Evolutionary conservation across 2,329 filamentous ascomycete genomes (phyloP).

Genomic region (Penicillium brasilianum): DNA sequence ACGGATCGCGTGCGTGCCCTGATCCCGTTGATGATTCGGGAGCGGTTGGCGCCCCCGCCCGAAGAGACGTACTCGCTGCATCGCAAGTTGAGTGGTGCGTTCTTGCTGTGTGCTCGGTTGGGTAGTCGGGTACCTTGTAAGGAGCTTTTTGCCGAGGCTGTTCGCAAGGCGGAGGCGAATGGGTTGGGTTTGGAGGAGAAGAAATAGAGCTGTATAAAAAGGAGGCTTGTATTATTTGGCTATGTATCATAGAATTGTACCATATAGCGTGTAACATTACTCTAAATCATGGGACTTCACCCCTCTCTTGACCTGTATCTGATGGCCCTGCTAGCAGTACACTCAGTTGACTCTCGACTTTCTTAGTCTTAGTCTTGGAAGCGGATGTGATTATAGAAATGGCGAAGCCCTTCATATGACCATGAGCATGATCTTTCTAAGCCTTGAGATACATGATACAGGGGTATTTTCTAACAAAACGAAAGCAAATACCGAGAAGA

Average conservation of each 20-base stretch:
- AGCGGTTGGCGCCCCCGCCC: constrained; percentile 85
- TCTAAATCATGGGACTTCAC: background rate
- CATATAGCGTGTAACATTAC: constrained; percentile 1
- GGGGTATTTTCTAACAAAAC: background rate
- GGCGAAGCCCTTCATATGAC: background rate
- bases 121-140: constrained; percentile 82
- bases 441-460: background rate
- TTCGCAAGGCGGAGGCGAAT: constrained; percentile 35
- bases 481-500: background rate
- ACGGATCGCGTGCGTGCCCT: constrained; percentile 87
- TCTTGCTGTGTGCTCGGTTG: constrained; percentile 84
- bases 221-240: background rate
- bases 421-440: background rate
- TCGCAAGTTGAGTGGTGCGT: constrained; percentile 92
- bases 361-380: background rate
- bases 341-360: background rate
- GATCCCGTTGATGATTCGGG: constrained; percentile 91
- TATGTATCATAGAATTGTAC: constrained; percentile 12
- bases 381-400: background rate
- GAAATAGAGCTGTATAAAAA: constrained; percentile 3
- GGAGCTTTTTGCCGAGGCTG: constrained; percentile 67
- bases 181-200: constrained; percentile 21
- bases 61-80: constrained; percentile 98
- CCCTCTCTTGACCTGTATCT: background rate
- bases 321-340: background rate